A percentile compares a stretch with the other conserved stretches of the same genome.
phyloP scores from a whole-genome alignment of 345 rosid species.

The Dovyalis caffra region DNA sequence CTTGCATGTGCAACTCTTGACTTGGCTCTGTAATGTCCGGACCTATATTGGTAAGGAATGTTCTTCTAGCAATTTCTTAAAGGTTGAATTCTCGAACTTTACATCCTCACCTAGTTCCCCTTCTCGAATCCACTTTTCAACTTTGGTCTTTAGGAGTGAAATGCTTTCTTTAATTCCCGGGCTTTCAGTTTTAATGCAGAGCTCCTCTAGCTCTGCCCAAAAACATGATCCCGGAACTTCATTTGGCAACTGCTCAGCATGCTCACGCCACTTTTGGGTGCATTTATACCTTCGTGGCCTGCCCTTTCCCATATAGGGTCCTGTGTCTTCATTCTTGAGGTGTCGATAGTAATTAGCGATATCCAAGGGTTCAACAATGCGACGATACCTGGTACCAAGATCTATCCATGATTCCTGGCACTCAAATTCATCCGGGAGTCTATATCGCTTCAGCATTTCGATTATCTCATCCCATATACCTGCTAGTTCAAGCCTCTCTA shows the following conservation, averaged over 20 bases:
- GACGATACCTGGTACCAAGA: constrained; percentile 51
- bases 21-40: too few species aligned
- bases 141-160: constrained; percentile 12
- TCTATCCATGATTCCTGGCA: constrained; percentile 33
- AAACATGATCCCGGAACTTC: constrained; percentile 52
- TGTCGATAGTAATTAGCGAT: constrained; percentile 79
- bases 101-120: constrained; percentile 33
- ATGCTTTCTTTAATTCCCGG: constrained; percentile 13
- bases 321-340: constrained; percentile 76
- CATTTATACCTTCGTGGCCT: constrained; percentile 68
- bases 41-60: constrained; percentile 9
- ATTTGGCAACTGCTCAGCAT: constrained; percentile 16
- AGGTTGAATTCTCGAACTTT: constrained; percentile 47
- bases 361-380: constrained; percentile 68
- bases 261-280: constrained; percentile 66
- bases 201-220: constrained; percentile 88
- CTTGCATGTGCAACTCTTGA: too few species aligned
- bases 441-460: constrained; percentile 47
- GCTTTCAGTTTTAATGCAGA: constrained; percentile 13
- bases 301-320: constrained; percentile 56
- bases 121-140: constrained; percentile 31
- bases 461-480: constrained; percentile 64
- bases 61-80: constrained; percentile 43
- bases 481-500: constrained; percentile 59
- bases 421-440: constrained; percentile 65